Percentiles rank a stretch among this genome's conserved stretches.
phyloP scores from a whole-genome alignment of 495 filamentous ascomycete species.

The Daldinia decipiens region DNA sequence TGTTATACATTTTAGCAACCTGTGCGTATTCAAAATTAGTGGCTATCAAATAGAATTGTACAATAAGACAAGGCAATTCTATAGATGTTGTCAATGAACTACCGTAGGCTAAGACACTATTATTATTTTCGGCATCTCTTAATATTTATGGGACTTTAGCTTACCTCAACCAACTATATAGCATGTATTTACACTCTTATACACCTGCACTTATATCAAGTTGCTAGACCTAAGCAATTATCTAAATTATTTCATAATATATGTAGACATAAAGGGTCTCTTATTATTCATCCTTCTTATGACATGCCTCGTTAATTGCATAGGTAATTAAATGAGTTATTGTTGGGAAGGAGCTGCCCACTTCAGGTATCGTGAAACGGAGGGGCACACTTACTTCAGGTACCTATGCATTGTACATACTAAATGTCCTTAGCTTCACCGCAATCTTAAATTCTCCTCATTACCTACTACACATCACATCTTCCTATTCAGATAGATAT shows the following conservation, averaged over 20 bases:
- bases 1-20: no score
- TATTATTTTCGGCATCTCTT: no score
- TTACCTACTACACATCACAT: neutral
- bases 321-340: neutral
- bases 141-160: neutral
- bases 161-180: neutral
- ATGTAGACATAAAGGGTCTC: neutral
- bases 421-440: neutral
- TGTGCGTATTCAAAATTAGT: no score
- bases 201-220: no score
- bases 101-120: neutral
- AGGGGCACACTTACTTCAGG: conserved; percentile 4
- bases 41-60: no score
- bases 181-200: no score
- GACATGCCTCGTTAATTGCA: neutral
- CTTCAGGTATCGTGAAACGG: conserved; percentile 11
- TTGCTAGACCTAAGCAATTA: no score
- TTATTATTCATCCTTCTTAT: conserved; percentile 2
- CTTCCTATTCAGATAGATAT: conserved; percentile 14
- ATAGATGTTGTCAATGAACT: neutral
- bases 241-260: neutral
- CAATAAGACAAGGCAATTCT: no score
- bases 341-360: conserved; percentile 3
- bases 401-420: conserved; percentile 8
- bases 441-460: conserved; percentile 4